phyloP scores from a whole-genome alignment of 306 rosid genomes.

The Biancaea sappan region DNA sequence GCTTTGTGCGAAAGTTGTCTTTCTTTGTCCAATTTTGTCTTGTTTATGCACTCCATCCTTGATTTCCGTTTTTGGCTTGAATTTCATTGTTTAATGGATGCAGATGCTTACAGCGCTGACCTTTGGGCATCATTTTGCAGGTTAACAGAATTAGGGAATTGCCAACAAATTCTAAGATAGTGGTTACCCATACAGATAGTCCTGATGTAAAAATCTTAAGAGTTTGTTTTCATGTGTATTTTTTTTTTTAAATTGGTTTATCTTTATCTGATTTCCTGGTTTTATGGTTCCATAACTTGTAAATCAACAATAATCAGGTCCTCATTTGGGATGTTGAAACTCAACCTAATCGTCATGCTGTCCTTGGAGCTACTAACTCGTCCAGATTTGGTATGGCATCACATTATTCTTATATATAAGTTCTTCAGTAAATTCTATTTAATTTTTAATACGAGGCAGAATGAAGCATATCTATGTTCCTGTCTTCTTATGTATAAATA shows the following conservation, averaged over 20 bases:
- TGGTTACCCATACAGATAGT: conserved; percentile 96
- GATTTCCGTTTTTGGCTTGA: conserved; percentile 12
- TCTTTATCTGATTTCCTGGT: conserved; percentile 16
- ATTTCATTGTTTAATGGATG: conserved; percentile 5
- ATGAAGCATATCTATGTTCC: conserved; percentile 6
- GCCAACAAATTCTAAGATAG: conserved; percentile 88
- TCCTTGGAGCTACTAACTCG: conserved; percentile 90
- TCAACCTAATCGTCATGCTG: conserved; percentile 98
- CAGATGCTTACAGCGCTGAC: conserved; percentile 25
- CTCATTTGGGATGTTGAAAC: conserved; percentile 97
- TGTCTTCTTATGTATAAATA: too few species aligned
- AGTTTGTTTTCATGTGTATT: conserved; percentile 14
- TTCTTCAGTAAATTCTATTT: background rate
- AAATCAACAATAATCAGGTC: conserved; percentile 55
- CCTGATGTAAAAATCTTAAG: conserved; percentile 77
- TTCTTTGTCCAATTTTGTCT: background rate
- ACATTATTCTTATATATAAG: background rate
- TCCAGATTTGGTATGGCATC: conserved; percentile 82
- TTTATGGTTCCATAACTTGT: conserved; percentile 15
- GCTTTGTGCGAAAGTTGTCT: background rate
- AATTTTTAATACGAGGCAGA: conserved; percentile 12
- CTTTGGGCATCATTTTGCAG: conserved; percentile 48
- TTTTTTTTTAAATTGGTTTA: background rate
- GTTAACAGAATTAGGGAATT: conserved; percentile 98
- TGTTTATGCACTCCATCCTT: background rate